These are phyloP conservation scores for Aspergillus fijiensis DNA, from an alignment of 2,329 filamentous ascomycete species.

Conservation along the genomic window DNA sequence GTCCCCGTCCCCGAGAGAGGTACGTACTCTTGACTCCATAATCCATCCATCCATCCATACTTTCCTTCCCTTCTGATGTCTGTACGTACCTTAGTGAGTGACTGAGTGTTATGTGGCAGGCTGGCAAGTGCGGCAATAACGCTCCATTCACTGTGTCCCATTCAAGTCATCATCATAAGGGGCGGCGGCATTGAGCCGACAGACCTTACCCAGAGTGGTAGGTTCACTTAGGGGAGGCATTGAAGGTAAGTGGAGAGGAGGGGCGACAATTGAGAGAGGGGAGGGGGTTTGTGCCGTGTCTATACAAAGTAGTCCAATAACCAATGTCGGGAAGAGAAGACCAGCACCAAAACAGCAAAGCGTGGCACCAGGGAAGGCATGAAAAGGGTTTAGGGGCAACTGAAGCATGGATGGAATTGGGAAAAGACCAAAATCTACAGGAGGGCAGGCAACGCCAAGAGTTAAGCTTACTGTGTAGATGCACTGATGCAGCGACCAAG, in stretches of 20 bases:
- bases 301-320: constrained; percentile 12
- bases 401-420: not conserved
- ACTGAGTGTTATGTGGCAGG: not conserved
- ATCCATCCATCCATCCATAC: not conserved
- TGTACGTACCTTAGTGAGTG: not conserved
- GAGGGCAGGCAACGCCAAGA: constrained; percentile 28
- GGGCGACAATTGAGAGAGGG: constrained; percentile 7
- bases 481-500: constrained; percentile 32
- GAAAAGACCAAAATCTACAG: constrained; percentile 9
- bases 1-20: not conserved
- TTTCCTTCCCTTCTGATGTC: not conserved
- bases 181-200: not conserved
- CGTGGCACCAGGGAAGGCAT: constrained; percentile 21
- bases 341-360: constrained; percentile 21
- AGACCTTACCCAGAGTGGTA: constrained; percentile 7
- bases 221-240: constrained; percentile 3
- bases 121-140: constrained; percentile 3
- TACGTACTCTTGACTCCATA: not conserved
- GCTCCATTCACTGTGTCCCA: not conserved
- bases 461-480: constrained; percentile 23
- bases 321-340: constrained; percentile 8
- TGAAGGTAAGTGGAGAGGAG: constrained; percentile 7
- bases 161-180: not conserved
- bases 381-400: constrained; percentile 17
- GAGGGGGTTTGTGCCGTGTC: constrained; percentile 21